Evolutionary conservation across 805 yeast species (phyloP), one percentile per base, ranked within the genome.

Genomic region (Ogataea thermomethanolica): DNA sequence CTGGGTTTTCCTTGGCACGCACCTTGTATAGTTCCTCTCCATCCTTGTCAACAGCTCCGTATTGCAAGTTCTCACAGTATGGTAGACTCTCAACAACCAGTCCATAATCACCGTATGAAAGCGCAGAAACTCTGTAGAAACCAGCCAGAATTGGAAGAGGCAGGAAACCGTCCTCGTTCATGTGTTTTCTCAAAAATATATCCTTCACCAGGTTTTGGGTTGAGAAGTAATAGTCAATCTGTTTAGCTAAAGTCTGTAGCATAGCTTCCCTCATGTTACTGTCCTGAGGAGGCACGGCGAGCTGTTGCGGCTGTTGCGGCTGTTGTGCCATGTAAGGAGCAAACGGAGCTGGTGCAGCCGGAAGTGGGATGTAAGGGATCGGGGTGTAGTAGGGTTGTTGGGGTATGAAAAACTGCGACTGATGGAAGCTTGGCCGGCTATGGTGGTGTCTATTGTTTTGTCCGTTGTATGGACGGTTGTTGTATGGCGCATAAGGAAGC

Each of bases 221-320:
- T 23, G 95, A 82, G 67, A 93, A 85, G 64, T 93, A 93, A 70
- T 93, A 93, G 59, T 87, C 93, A 37, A 91, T 69, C 70, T 90
- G 98, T 62, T 60, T 62, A 7, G 74, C 55, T 27, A 60, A 46
- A 14, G 53, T 50, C 11, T 44, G 41, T 6, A 48, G 40, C 44
- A 56, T 53, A 5, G 39, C 39, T 5, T 54, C 58, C 37, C 46
- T 40, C 21, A 53, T 48, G 31, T 40, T 42, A 20, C 43, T 30
- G 35, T 50, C 51, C 39, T 49, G 57, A 3, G 52, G 45, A 23
- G 48, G 44, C 24, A 35, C 44, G 33, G 54, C 39, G 21, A 54
- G 37, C 14, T 43, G 45, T 28, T 46, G 37, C 11, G 57, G 46
- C 30, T 44, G 51, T 29, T 38, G 54, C 27, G 57, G 48, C 30